A percentile compares a stretch with the other conserved stretches of the same genome.
Conservation (phyloP, 2,329 filamentous ascomycete genomes). For the Colletotrichum endophyticum region DNA sequence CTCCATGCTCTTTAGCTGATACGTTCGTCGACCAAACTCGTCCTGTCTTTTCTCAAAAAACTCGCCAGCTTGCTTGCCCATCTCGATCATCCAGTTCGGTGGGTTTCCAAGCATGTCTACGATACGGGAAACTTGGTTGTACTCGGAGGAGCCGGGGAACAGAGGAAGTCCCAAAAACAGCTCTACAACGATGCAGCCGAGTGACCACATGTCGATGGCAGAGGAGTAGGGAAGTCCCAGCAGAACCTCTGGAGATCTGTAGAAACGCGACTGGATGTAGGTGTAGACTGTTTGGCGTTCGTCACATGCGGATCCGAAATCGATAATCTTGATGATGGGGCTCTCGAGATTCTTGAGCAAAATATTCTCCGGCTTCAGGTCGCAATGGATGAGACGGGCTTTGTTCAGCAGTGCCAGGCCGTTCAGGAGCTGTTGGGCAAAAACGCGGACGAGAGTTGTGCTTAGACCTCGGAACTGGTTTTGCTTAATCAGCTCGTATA, state of each 20-base stretch:
- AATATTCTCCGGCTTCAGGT: slow-evolving; percentile 98
- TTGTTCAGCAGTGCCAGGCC: slow-evolving; percentile 93
- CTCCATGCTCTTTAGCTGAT: slow-evolving; percentile 95
- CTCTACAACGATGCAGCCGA: slow-evolving; percentile 98
- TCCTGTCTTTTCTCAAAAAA: slow-evolving; percentile 95
- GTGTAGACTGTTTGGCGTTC: slow-evolving; percentile 99
- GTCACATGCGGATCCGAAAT: slow-evolving; percentile 98
- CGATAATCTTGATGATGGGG: slow-evolving; percentile 99
- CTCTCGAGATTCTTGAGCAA: slow-evolving; percentile 97
- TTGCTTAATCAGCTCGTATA: slow-evolving; percentile 99
- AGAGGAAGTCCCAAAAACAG: slow-evolving; percentile 92
- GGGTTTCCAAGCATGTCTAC: slow-evolving; percentile 98
- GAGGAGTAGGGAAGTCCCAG: slow-evolving; percentile 97
- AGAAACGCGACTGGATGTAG: slow-evolving; percentile 98
- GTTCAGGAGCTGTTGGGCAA: slow-evolving; percentile 95
- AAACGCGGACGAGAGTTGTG: slow-evolving; percentile 95
- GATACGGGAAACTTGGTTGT: slow-evolving; percentile 96
- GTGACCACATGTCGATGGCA: slow-evolving; percentile 99
- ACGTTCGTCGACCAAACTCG: slow-evolving; percentile 89
- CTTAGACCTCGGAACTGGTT: slow-evolving; percentile 98
- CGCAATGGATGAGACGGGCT: slow-evolving; percentile 95
- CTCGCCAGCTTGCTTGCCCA: slow-evolving; percentile 96
- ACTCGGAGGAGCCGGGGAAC: slow-evolving; percentile 97
- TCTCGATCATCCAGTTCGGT: slow-evolving; percentile 98
- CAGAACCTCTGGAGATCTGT: slow-evolving; percentile 93